These are phyloP conservation scores for Eimeria tenella DNA, from an alignment of 169 alveolate species.

Conservation along the genomic window DNA sequence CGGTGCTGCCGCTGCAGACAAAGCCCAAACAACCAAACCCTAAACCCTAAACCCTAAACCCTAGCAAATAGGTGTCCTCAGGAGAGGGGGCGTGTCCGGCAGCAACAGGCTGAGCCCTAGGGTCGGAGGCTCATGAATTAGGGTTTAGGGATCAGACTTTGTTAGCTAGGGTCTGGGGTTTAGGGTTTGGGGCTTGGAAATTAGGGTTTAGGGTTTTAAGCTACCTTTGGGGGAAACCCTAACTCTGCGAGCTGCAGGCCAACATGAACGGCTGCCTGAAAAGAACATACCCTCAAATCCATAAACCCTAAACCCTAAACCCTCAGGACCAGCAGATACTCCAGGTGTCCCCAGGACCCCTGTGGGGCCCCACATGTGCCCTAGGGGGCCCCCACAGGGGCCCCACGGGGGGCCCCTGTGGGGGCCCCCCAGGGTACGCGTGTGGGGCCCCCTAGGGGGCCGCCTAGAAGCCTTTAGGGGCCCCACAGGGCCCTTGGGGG, in stretches of 20 bases:
- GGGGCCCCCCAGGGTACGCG: too few species aligned
- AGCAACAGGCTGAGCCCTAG: too few species aligned
- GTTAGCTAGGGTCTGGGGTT: background rate
- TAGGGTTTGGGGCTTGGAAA: background rate
- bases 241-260: constrained; percentile 46
- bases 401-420: too few species aligned
- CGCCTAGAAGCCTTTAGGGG: too few species aligned
- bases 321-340: background rate
- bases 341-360: background rate
- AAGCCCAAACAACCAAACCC: background rate
- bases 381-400: too few species aligned
- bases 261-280: constrained; percentile 25
- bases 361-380: too few species aligned
- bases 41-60: constrained; percentile 56
- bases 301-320: background rate
- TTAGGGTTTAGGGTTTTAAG: background rate
- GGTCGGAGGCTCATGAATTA: too few species aligned
- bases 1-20: constrained; percentile 40
- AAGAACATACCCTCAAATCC: background rate
- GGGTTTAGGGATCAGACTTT: background rate
- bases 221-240: constrained; percentile 21
- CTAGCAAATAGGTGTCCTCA: background rate
- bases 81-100: background rate
- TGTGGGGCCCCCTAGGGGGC: too few species aligned
- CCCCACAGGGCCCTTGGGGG: too few species aligned